A percentile compares a stretch with the other conserved stretches of the same genome.
These are phyloP conservation scores for Leucoagaricus sp. DNA, from an alignment of 1,284 basidiomycete species.

Conservation along the genomic window DNA sequence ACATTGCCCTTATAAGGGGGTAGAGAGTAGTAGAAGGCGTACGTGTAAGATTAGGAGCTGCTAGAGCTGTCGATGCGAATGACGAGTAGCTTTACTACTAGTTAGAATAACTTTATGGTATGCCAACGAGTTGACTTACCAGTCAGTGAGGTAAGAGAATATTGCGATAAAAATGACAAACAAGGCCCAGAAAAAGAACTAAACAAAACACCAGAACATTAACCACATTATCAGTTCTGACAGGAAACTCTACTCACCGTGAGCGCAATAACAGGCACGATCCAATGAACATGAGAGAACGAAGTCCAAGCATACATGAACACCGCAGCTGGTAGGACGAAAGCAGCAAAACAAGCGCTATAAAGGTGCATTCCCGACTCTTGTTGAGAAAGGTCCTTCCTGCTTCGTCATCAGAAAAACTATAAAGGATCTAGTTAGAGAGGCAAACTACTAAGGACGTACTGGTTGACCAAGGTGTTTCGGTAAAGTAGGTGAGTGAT, in stretches of 20 bases:
- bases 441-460: conserved; percentile 5
- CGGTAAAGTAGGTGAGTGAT: conserved; percentile 56
- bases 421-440: not conserved
- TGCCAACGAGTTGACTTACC: conserved; percentile 37
- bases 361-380: conserved; percentile 74
- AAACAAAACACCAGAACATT: conserved; percentile 20
- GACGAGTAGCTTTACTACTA: conserved; percentile 49
- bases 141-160: conserved; percentile 69
- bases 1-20: not conserved
- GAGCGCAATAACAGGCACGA: conserved; percentile 49
- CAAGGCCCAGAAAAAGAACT: conserved; percentile 52
- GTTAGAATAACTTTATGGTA: not conserved
- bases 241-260: conserved; percentile 33
- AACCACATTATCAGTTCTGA: not conserved
- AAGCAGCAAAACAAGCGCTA: conserved; percentile 55
- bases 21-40: conserved; percentile 21
- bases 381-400: conserved; percentile 30
- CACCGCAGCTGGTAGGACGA: conserved; percentile 59
- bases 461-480: conserved; percentile 41
- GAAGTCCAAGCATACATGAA: conserved; percentile 63
- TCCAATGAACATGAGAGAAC: conserved; percentile 48
- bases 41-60: conserved; percentile 69
- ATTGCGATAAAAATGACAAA: conserved; percentile 61
- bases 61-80: conserved; percentile 71
- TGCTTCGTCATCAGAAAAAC: conserved; percentile 40